Conservation (phyloP, 164 flowering plant genomes). For the Macadamia tetraphylla region DNA sequence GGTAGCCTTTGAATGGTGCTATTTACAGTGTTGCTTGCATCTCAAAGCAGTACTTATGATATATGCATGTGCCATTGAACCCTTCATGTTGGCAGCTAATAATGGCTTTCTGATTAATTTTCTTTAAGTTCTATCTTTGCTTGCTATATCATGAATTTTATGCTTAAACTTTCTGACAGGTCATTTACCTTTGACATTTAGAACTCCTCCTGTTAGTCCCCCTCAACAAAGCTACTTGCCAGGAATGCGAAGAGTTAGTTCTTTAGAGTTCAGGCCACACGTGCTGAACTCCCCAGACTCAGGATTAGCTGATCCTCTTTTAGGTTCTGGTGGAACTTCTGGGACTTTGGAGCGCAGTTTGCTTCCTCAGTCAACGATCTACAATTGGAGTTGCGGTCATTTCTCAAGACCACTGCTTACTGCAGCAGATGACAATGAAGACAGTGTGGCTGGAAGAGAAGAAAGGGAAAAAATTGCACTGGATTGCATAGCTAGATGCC, state of each 20-base stretch:
- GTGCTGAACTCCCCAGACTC: conserved; percentile 67
- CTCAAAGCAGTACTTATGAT: neutral
- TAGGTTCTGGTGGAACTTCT: conserved; percentile 56
- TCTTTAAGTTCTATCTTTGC: neutral
- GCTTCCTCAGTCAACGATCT: conserved; percentile 87
- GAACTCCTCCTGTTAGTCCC: conserved; percentile 99
- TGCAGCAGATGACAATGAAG: conserved; percentile 76
- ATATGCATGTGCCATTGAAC: neutral
- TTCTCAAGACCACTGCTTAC: conserved; percentile 89
- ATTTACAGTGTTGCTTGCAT: neutral
- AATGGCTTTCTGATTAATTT: no score
- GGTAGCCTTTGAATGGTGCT: conserved; percentile 31
- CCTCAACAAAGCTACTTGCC: conserved; percentile 66
- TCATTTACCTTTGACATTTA: conserved; percentile 75
- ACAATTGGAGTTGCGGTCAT: conserved; percentile 94
- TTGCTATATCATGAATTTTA: neutral
- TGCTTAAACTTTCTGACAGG: conserved; percentile 33
- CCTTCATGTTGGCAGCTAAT: neutral
- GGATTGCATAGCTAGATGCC: conserved; percentile 83
- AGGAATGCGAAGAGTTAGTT: conserved; percentile 86
- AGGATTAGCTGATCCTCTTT: conserved; percentile 88
- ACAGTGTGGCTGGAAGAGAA: conserved; percentile 60
- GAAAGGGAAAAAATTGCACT: conserved; percentile 69
- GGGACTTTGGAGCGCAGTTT: conserved; percentile 73
- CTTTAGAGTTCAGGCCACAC: conserved; percentile 90